phyloP scores from a whole-genome alignment of 768 basidiomycete genomes.

The Phlegmacium glaucopus region DNA sequence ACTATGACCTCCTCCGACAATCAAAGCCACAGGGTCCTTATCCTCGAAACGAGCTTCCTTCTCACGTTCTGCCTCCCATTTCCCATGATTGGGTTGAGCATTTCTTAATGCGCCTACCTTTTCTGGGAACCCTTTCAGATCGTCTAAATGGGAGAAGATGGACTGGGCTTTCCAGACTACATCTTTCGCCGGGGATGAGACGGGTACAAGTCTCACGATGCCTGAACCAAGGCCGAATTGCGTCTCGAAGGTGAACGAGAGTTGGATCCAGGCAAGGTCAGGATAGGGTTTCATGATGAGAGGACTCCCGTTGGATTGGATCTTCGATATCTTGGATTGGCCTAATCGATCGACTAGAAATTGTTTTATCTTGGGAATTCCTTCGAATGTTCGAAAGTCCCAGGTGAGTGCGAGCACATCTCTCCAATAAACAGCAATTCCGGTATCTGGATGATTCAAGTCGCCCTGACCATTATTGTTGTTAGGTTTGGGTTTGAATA shows the following conservation, averaged over 20 bases:
- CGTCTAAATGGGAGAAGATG: constrained; percentile 56
- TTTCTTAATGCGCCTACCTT: constrained; percentile 44
- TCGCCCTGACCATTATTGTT: constrained; percentile 8
- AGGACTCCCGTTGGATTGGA: constrained; percentile 18
- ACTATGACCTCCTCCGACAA: constrained; percentile 65
- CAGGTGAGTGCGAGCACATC: constrained; percentile 63
- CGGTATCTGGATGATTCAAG: constrained; percentile 5
- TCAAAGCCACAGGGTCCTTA: constrained; percentile 54
- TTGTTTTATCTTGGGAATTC: constrained; percentile 31
- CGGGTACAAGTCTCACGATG: constrained; percentile 52
- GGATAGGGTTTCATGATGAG: constrained; percentile 36
- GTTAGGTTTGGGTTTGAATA: constrained; percentile 12
- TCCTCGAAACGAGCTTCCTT: constrained; percentile 43
- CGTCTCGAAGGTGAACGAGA: constrained; percentile 55
- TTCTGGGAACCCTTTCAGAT: constrained; percentile 50
- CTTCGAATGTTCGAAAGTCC: constrained; percentile 58
- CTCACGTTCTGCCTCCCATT: constrained; percentile 48
- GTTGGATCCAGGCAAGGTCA: constrained; percentile 55
- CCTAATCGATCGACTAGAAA: constrained; percentile 49
- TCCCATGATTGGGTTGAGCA: constrained; percentile 42
- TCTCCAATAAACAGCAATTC: constrained; percentile 44
- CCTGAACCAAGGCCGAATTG: constrained; percentile 48
- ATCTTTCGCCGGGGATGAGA: constrained; percentile 1
- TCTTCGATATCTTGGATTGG: constrained; percentile 17
- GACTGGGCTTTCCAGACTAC: constrained; percentile 58